Percentiles rank a stretch among this genome's conserved stretches.
phyloP scores from a whole-genome alignment of 164 flowering plant genomes.

The Akebia trifoliata region DNA sequence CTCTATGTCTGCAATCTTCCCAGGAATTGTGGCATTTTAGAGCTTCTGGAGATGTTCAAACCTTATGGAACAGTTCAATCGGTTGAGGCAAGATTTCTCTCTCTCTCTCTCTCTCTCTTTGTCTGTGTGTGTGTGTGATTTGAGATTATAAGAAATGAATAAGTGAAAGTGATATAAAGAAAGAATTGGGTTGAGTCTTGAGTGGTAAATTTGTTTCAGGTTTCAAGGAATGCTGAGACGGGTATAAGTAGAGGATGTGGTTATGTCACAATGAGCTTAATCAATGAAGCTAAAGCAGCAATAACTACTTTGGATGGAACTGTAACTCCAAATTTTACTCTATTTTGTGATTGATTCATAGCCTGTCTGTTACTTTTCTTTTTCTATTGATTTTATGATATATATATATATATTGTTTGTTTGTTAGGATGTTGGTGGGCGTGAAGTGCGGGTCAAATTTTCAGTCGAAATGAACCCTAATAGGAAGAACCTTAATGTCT shows the following conservation, averaged over 20 bases:
- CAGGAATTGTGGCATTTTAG: conserved; percentile 26
- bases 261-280: conserved; percentile 37
- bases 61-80: conserved; percentile 38
- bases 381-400: background rate
- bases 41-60: conserved; percentile 30
- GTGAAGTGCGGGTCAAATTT: conserved; percentile 40
- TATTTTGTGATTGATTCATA: background rate
- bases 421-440: conserved; percentile 42
- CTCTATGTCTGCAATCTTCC: conserved; percentile 48
- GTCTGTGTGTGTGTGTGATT: background rate
- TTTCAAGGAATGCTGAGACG: conserved; percentile 38
- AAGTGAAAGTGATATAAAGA: too few species aligned
- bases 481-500: conserved; percentile 14
- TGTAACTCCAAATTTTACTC: conserved; percentile 22
- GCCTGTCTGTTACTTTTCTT: background rate
- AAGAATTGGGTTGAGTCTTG: too few species aligned
- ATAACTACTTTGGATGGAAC: conserved; percentile 41
- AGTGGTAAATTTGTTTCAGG: conserved; percentile 25
- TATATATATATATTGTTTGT: background rate
- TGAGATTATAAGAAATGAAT: too few species aligned
- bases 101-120: background rate
- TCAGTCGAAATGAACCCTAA: conserved; percentile 23
- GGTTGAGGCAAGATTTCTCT: conserved; percentile 26
- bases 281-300: conserved; percentile 33
- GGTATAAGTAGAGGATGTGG: conserved; percentile 43